phyloP scores from a whole-genome alignment of 306 rosid species.

The Notholithocarpus densiflorus region DNA sequence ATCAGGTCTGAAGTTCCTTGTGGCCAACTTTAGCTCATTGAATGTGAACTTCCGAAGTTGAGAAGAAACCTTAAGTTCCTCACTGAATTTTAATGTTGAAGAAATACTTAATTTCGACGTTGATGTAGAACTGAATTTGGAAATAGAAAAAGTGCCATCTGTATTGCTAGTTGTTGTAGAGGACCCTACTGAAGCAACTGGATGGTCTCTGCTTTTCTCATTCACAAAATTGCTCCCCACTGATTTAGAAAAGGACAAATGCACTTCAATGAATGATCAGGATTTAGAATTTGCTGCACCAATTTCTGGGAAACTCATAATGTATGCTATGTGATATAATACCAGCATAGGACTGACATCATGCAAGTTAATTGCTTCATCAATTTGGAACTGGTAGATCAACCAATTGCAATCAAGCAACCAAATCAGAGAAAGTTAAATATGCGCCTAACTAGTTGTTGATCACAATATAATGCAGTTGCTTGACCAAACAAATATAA shows the following conservation, averaged over 20 bases:
- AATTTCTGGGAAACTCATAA: not conserved
- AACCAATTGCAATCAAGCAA: constrained; percentile 10
- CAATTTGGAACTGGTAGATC: not conserved
- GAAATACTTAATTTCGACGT: constrained; percentile 23
- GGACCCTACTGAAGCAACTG: constrained; percentile 48
- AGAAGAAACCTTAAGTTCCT: constrained; percentile 87
- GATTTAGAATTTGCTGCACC: constrained; percentile 12
- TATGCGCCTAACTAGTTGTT: not conserved
- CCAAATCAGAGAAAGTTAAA: not conserved
- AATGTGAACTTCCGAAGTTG: constrained; percentile 88
- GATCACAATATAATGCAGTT: not conserved
- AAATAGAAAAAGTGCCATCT: constrained; percentile 68
- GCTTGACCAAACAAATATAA: not conserved
- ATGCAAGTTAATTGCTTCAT: constrained; percentile 10
- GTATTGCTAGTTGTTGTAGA: constrained; percentile 63
- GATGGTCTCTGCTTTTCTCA: constrained; percentile 53
- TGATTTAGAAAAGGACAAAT: constrained; percentile 28
- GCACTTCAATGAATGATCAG: constrained; percentile 8
- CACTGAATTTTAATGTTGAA: constrained; percentile 77
- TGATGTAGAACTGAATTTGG: constrained; percentile 48
- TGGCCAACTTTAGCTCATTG: constrained; percentile 84
- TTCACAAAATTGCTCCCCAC: constrained; percentile 49
- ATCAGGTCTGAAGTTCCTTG: constrained; percentile 95
- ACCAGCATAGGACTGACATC: not conserved
- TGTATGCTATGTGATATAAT: constrained; percentile 16